phyloP scores from a whole-genome alignment of 2,329 filamentous ascomycete species.

The Pestalotiopsis sp. region DNA sequence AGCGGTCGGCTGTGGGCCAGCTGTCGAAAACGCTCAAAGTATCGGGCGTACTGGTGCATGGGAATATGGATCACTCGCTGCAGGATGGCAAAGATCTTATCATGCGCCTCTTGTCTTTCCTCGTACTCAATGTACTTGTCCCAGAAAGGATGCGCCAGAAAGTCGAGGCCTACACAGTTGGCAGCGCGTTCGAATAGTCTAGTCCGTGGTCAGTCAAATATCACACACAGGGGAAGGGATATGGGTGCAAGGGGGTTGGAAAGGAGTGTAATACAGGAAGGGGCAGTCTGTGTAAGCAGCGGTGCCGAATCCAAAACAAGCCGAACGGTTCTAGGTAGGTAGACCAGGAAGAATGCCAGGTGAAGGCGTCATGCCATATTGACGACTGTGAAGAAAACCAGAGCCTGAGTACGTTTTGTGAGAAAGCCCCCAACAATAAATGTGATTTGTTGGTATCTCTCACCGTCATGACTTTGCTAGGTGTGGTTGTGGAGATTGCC shows the following conservation, averaged over 20 bases:
- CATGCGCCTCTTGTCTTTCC: conserved; percentile 81
- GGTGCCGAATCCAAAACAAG: conserved; percentile 49
- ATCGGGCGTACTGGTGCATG: conserved; percentile 93
- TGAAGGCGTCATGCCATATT: conserved; percentile 41
- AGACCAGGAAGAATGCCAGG: conserved; percentile 41
- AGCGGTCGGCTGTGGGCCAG: conserved; percentile 75
- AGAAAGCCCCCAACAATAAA: conserved; percentile 61
- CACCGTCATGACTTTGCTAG: conserved; percentile 58
- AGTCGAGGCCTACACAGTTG: conserved; percentile 84
- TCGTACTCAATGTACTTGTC: conserved; percentile 99
- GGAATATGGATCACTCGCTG: conserved; percentile 84
- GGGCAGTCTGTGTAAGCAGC: conserved; percentile 56
- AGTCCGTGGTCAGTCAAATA: conserved; percentile 30
- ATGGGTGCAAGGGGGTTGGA: conserved; percentile 37
- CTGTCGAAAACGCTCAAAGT: conserved; percentile 87
- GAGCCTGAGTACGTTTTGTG: conserved; percentile 66
- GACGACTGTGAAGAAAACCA: conserved; percentile 46
- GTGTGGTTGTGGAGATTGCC: conserved; percentile 36
- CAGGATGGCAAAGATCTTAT: conserved; percentile 84
- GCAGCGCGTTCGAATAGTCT: conserved; percentile 94
- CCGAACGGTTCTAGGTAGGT: conserved; percentile 29
- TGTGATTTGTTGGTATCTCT: conserved; percentile 68
- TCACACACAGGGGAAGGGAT: conserved; percentile 25
- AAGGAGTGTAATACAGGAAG: conserved; percentile 64
- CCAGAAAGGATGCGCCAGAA: conserved; percentile 95